Base-by-base conservation (phyloP, 306 rosid species). In the Cucurbita ficifolia region DNA sequence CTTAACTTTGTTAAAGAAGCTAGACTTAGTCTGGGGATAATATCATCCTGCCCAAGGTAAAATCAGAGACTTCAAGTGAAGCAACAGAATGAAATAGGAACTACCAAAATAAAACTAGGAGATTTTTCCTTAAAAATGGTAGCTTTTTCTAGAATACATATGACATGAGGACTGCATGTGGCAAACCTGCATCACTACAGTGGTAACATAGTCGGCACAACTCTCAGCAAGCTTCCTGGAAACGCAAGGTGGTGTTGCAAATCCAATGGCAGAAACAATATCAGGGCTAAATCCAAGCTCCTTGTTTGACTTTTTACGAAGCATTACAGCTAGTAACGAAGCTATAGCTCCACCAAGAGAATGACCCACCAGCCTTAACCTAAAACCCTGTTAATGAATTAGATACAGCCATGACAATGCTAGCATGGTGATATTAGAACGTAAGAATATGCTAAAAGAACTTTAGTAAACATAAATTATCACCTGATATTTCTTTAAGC, bases 341-440 rank as follows among this genome's bases (percentile, higher is more conserved):
- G 99, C 97, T 78, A 81, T 94, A 60, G 99, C 89, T 75, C 97
- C 97, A 79, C 99, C 97, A 69, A 91, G 91, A 52, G 99, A 94
- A 94, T 94, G 99, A 76, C 99, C 97, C 76, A 91, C 97, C 10
- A 94, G 82, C 87, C 90, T 88, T 82, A 94, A 83, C 90, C 91
- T 91, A 82, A 59, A 94, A 81, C 97, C 97, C 96, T 94, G 96
- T 88, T 88, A 67, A 82, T 75, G 84, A 82, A 82, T 88, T 81
- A 83, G 86, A 67, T 58, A 79, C 70, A 59, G 86, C 59, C 73
- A 62, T 74, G 62, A 56, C 45, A 75, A 64, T 54, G 48, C 53
- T 56, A 76, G 61, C 53, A 68, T 72, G 63, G 59, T 56, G 24
- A 40, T 62, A 46, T 79, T 29, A 33, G 39, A 77, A 69, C 35